Evolutionary conservation across 345 rosid genomes (phyloP).

Genomic region (Rhizophora mangle): DNA sequence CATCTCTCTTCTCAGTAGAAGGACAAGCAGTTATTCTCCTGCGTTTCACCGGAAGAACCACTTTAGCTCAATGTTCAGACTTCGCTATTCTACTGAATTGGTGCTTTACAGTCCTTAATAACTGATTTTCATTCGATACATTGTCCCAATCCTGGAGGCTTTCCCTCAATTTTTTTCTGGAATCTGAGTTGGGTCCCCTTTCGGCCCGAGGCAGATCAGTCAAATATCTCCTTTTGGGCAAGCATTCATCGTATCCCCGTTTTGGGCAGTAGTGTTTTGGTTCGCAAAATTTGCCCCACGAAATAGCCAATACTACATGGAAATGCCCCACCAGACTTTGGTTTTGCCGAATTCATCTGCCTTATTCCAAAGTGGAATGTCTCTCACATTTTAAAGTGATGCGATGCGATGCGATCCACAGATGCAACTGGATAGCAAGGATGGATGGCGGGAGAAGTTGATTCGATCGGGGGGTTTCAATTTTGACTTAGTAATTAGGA

Average conservation of each 20-base stretch:
- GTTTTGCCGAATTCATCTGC: no score
- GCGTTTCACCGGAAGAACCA: conserved; percentile 44
- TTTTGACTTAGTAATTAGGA: neutral
- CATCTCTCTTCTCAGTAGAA: conserved; percentile 32
- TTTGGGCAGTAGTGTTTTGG: no score
- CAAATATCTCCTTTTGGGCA: conserved; percentile 5
- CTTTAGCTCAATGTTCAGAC: conserved; percentile 29
- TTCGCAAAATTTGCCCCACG: no score
- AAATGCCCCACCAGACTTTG: no score
- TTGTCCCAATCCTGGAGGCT: conserved; percentile 15
- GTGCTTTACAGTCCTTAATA: conserved; percentile 40
- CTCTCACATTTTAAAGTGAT: no score
- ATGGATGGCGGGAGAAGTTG: neutral
- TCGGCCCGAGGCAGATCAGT: conserved; percentile 15
- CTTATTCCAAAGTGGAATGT: no score
- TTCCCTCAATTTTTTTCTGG: conserved; percentile 27
- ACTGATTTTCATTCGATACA: conserved; percentile 26
- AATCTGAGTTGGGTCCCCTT: conserved; percentile 24
- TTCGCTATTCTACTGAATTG: conserved; percentile 42
- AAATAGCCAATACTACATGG: no score
- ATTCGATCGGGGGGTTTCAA: neutral
- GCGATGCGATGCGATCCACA: no score
- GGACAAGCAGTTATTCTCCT: conserved; percentile 52
- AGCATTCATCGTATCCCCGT: no score
- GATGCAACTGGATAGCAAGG: neutral